Evolutionary conservation across 495 filamentous ascomycete genomes (phyloP).

Genomic region (Lasiosphaeriaceae sp.): DNA sequence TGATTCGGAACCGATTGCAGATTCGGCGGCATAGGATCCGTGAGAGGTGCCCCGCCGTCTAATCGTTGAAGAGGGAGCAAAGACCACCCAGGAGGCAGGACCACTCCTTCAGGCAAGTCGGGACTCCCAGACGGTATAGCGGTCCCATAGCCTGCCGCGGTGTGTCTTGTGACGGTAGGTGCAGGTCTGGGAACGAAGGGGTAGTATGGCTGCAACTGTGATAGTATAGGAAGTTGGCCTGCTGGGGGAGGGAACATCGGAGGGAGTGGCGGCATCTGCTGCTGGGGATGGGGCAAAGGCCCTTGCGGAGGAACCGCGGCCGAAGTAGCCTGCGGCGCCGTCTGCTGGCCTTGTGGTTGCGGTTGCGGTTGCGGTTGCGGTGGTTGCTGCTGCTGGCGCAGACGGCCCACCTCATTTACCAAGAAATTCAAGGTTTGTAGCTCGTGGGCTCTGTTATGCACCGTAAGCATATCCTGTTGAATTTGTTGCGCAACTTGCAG

Average conservation of each 20-base stretch:
- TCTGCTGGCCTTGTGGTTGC: constrained; percentile 7
- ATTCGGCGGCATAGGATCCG: constrained; percentile 15
- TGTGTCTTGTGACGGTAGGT: constrained; percentile 41
- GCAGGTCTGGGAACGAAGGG: constrained; percentile 21
- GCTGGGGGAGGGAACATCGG: constrained; percentile 7
- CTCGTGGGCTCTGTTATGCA: constrained; percentile 56
- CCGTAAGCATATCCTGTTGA: constrained; percentile 51
- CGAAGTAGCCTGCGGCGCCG: constrained; percentile 1
- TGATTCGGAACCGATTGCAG: constrained; percentile 13
- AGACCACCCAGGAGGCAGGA: constrained; percentile 72
- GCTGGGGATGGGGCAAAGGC: constrained; percentile 20
- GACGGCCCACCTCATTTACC: constrained; percentile 32
- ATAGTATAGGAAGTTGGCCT: constrained; percentile 8
- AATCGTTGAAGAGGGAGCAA: constrained; percentile 63
- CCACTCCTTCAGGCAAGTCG: constrained; percentile 67
- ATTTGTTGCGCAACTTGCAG: constrained; percentile 63
- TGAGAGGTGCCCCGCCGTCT: constrained; percentile 31
- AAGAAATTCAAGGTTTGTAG: constrained; percentile 54
- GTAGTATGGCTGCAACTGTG: constrained; percentile 8
- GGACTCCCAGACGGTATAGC: constrained; percentile 61
- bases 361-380: constrained; percentile 10
- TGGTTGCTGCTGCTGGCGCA: constrained; percentile 29
- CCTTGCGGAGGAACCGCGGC: constrained; percentile 7
- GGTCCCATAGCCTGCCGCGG: constrained; percentile 33
- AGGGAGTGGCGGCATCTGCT: constrained; percentile 12